phyloP scores from a whole-genome alignment of 768 basidiomycete species.

The Glaciozyma martinii region DNA sequence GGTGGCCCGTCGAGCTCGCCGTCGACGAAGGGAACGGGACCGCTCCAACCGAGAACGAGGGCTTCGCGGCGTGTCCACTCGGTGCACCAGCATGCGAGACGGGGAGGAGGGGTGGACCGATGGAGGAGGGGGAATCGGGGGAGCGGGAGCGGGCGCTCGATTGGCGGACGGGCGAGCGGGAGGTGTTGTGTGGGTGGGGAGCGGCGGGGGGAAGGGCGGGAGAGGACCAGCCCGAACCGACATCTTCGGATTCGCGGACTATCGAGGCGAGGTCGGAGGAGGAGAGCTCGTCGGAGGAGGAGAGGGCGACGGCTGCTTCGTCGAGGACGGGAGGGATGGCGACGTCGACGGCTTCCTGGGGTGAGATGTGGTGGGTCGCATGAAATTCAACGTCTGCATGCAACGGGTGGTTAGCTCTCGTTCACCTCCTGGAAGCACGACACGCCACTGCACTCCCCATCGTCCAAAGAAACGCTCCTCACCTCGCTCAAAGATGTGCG shows the following conservation, averaged over 20 bases:
- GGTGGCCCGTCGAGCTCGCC: not conserved
- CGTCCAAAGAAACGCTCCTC: not conserved
- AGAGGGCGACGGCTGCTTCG: conserved; percentile 26
- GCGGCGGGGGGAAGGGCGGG: conserved; percentile 6
- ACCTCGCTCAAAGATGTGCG: conserved; percentile 32
- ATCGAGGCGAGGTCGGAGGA: not conserved
- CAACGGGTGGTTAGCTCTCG: not conserved
- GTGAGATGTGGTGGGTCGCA: conserved; percentile 22
- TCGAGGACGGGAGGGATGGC: conserved; percentile 29
- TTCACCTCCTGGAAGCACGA: not conserved
- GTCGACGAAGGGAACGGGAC: not conserved
- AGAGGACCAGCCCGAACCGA: conserved; percentile 22
- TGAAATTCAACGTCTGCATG: conserved; percentile 28
- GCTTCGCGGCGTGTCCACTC: no score
- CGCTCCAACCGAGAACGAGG: not conserved
- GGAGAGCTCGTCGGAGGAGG: conserved; percentile 20
- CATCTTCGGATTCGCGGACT: conserved; percentile 1
- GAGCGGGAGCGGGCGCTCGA: conserved; percentile 14
- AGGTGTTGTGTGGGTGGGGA: conserved; percentile 4
- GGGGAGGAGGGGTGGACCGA: not conserved
- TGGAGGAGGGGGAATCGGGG: not conserved
- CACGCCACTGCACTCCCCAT: not conserved
- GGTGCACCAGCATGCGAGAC: not conserved
- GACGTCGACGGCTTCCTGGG: conserved; percentile 29
- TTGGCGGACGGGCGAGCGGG: conserved; percentile 16